phyloP scores from a whole-genome alignment of 345 rosid genomes.

The Citrus inodora region DNA sequence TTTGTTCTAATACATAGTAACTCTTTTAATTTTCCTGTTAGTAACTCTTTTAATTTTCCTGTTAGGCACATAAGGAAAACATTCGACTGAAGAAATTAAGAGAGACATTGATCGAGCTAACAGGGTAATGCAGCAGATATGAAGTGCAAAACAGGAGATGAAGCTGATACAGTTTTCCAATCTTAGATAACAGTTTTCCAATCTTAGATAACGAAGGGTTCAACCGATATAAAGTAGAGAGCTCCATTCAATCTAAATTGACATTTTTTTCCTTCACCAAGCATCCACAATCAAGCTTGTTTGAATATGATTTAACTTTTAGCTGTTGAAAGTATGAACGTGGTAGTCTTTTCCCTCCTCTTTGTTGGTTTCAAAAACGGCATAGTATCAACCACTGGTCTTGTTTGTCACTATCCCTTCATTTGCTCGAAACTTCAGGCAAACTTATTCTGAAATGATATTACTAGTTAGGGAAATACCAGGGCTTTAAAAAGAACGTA shows the following conservation, averaged over 20 bases:
- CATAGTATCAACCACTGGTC: background rate
- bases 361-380: background rate
- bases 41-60: slow-evolving; percentile 13
- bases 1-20: background rate
- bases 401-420: background rate
- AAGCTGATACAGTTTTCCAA: background rate
- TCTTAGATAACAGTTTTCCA: background rate
- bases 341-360: background rate
- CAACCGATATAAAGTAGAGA: background rate
- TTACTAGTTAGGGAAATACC: background rate
- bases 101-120: slow-evolving; percentile 34
- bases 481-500: no score
- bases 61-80: slow-evolving; percentile 32
- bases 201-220: background rate
- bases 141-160: slow-evolving; percentile 1
- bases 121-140: background rate
- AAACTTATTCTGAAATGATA: background rate
- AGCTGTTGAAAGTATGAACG: slow-evolving; percentile 2
- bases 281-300: background rate
- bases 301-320: background rate
- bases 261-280: background rate
- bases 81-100: slow-evolving; percentile 31
- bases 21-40: slow-evolving; percentile 13
- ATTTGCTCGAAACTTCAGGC: background rate
- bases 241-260: slow-evolving; percentile 6